Evolutionary conservation across 345 rosid species (phyloP), one percentile per base, ranked within the genome.

Genomic region (Aquilaria sinensis): DNA sequence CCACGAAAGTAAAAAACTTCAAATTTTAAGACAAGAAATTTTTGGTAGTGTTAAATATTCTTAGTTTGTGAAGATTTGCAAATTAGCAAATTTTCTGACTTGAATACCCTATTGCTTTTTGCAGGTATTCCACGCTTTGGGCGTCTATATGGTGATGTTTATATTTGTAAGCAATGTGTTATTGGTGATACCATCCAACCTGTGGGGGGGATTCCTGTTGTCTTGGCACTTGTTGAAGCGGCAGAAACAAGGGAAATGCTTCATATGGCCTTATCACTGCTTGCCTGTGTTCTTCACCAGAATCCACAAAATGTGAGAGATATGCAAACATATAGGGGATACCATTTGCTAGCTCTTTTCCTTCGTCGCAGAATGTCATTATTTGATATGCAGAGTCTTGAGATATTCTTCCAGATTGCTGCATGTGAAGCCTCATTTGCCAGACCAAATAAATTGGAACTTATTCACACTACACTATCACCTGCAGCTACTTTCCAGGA

Each of bases 401-500:
- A 88, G 81, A 80, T 88, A 53, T 91, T 91, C 75, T 91, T 91
- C 64, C 94, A 85, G 72, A 86, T 88, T 79, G 96, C 97, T 70
- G 97, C 97, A 61, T 91, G 97, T 57, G 88, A 91, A 82, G 97
- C 97, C 74, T 88, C 92, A 61, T 88, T 88, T 77, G 83, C 85
- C 60, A 89, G 88, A 73, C 96, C 96, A 57, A 91, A 79, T 79
- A 91, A 81, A 74, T 60, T 84, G 77, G 83, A 67, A 74, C 74
- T 55, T 56, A 68, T 58, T 47, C 84, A 59, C 41, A 64, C 65
- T 63, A 71, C 51, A 60, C 15, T 67, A 67, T 67, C 87, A 55
- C 84, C 88, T 53, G 62, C 81, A 63, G 71, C 80, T 60, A 70
- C 43, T 9, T 37, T 76, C 55, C 85, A 72, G 61, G 94, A 84